Evolutionary conservation across 2,329 filamentous ascomycete species (phyloP), one percentile per base, ranked within the genome.

Genomic region (Hypoxylon sp.): DNA sequence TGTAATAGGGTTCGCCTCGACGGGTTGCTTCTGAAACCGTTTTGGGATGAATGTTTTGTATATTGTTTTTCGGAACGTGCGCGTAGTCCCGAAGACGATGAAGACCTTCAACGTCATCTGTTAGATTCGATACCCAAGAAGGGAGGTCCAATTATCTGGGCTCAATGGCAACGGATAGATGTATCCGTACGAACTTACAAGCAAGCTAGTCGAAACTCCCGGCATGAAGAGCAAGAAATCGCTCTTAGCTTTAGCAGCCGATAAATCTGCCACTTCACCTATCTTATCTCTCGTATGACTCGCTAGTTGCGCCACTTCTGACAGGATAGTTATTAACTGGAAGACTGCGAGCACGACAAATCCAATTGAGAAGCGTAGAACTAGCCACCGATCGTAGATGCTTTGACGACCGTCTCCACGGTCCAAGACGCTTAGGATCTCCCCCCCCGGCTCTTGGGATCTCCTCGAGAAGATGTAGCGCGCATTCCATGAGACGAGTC

Each of bases 301-400:
- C 3, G 50, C 58, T 3, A 60, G 27, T 41, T 68, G 63, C 7
- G 61, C 36, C 6, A 72, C 17, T 44, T 71, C 66, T 9, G 65
- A 69, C 3, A 70, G 26, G 13, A 74, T 69, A 4, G 67, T 65
- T 15, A 65, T 56, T 6, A 69, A 54, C 48, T 73, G 69, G 37
- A 73, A 72, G 7, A 57, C 41, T 6, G 69, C 62, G 5, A 74
- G 57, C 36, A 73, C 64, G 7, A 69, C 37, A 38, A 74, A 71
- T 11, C 66, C 69, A 17, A 73, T 69, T 1, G 69, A 64, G 38
- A 74, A 74, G 11, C 72, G 66, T 4, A 67, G 64, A n/a, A 73
- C 60, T 2, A 75, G 57, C 56, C 70, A 72, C 20, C 65, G 64
- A 49, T 75, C 71, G 46, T 75, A 75, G n/a, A 70, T 68, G 11